Conservation (phyloP, 2,329 filamentous ascomycete species). For the Botrytis cinerea region DNA sequence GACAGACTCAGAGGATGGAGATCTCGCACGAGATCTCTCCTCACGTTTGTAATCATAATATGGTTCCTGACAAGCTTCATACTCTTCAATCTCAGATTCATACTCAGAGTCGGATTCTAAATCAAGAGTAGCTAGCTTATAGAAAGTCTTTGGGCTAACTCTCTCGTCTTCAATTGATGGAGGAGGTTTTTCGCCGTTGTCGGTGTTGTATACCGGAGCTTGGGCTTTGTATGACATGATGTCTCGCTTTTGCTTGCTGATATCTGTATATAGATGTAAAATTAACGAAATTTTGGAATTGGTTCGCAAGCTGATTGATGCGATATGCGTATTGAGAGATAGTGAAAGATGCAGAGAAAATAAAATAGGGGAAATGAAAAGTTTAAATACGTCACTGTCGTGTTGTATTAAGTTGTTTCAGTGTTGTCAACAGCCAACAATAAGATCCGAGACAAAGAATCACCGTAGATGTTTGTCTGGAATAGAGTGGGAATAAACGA, state of each 20-base stretch:
- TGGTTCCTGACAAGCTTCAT: neutral
- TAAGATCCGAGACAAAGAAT: neutral
- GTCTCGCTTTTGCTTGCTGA: neutral
- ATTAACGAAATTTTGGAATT: neutral
- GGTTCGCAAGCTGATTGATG: neutral
- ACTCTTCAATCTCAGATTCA: neutral
- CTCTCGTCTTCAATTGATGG: conserved; percentile 5
- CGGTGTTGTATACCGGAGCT: neutral
- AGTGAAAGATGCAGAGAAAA: neutral
- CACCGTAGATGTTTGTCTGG: neutral
- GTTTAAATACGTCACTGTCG: neutral
- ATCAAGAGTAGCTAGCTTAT: neutral
- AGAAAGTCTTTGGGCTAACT: neutral
- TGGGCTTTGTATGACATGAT: neutral
- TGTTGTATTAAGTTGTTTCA: neutral
- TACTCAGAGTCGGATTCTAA: neutral
- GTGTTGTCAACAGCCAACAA: neutral
- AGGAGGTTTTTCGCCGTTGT: neutral
- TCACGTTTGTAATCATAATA: neutral
- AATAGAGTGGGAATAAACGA: neutral
- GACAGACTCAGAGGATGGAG: neutral
- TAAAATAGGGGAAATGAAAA: neutral
- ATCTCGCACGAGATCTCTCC: neutral
- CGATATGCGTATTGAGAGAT: neutral
- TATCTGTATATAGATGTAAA: neutral